Evolutionary conservation across 192 early-diverging fungal species (phyloP).

Genomic region (Mortierella antarctica): DNA sequence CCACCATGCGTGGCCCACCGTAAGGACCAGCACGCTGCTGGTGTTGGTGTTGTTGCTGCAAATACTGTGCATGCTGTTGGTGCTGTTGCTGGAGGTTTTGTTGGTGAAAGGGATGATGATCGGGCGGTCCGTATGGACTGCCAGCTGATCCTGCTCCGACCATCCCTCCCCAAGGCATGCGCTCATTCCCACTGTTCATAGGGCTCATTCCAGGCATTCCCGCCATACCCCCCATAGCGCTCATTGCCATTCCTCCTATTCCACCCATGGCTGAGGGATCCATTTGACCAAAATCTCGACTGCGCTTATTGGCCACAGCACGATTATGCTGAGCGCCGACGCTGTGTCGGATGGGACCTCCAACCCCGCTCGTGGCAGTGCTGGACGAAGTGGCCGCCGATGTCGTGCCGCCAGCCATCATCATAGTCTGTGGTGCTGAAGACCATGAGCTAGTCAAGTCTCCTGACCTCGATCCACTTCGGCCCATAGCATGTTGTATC

Average conservation of each 20-base stretch:
- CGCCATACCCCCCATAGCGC: conserved; percentile 29
- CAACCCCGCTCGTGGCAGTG: neutral
- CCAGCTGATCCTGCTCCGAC: conserved; percentile 17
- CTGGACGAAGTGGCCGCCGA: neutral
- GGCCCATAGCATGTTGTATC: conserved; percentile 15
- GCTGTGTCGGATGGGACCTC: conserved; percentile 35
- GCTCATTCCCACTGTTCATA: conserved; percentile 17
- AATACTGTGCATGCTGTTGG: conserved; percentile 12
- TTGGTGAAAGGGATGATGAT: conserved; percentile 16
- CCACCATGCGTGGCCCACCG: neutral
- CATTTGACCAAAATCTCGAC: conserved; percentile 39
- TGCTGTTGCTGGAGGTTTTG: conserved; percentile 14
- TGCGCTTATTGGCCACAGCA: conserved; percentile 31
- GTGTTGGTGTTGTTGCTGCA: conserved; percentile 31
- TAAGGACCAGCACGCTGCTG: conserved; percentile 11
- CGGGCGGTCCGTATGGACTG: conserved; percentile 24
- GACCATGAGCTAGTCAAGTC: conserved; percentile 13
- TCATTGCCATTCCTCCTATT: conserved; percentile 8
- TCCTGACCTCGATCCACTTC: conserved; percentile 21
- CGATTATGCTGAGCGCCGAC: conserved; percentile 38
- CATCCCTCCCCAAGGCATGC: conserved; percentile 45
- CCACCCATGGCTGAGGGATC: conserved; percentile 4
- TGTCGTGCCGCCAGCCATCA: neutral
- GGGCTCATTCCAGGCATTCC: conserved; percentile 29
- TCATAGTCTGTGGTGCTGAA: conserved; percentile 15